Evolutionary conservation across 2,329 filamentous ascomycete species (phyloP).

Genomic region (Microsporum audouinii): DNA sequence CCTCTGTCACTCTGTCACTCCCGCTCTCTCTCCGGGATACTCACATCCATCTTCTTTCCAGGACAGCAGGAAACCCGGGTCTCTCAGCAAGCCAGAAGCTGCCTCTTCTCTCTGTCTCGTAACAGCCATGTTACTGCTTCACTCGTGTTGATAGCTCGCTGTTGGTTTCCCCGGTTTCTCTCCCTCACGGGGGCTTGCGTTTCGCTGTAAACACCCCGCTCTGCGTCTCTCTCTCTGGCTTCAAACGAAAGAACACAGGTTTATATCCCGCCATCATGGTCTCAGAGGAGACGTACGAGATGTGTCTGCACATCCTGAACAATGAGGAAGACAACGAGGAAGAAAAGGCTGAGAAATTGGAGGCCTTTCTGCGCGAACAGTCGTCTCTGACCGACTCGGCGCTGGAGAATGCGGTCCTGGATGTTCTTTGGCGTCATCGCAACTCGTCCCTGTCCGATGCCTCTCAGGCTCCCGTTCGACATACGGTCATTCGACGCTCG

Average conservation of each 20-base stretch:
- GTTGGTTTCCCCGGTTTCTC: background rate
- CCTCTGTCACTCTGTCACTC: background rate
- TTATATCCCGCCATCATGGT: slow-evolving; percentile 52
- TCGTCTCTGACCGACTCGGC: slow-evolving; percentile 62
- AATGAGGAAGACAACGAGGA: slow-evolving; percentile 77
- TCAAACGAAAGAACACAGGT: background rate
- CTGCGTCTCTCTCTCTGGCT: background rate
- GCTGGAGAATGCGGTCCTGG: slow-evolving; percentile 81
- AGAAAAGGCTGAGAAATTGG: slow-evolving; percentile 84
- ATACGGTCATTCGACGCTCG: slow-evolving; percentile 77
- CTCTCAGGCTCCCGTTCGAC: slow-evolving; percentile 76
- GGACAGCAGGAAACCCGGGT: too few species aligned
- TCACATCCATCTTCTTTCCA: background rate
- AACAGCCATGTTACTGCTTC: background rate
- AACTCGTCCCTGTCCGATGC: slow-evolving; percentile 40
- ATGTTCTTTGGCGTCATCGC: slow-evolving; percentile 63
- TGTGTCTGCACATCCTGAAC: slow-evolving; percentile 79
- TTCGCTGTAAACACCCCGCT: background rate
- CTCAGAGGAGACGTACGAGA: slow-evolving; percentile 82
- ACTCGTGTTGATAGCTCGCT: background rate
- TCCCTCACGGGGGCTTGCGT: too few species aligned
- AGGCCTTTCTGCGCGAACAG: slow-evolving; percentile 71
- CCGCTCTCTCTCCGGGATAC: background rate
- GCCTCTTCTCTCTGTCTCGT: background rate
- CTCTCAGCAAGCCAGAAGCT: background rate